Conservation (phyloP, 805 yeast genomes). For the Zygosaccharomyces kombuchaensis region DNA sequence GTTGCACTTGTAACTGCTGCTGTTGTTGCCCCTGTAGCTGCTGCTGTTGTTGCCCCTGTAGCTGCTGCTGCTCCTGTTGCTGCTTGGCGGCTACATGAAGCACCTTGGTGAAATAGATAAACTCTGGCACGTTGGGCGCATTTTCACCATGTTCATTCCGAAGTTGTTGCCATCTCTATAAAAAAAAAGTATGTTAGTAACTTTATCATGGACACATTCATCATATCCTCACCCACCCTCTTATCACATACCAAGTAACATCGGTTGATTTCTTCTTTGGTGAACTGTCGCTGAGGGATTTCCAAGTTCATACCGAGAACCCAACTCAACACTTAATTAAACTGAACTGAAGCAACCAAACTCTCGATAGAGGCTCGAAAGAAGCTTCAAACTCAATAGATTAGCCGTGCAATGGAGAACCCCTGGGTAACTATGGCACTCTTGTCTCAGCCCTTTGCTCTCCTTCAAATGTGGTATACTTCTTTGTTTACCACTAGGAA, state of each 20-base stretch:
- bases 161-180: slow-evolving; percentile 35
- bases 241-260: slow-evolving; percentile 27
- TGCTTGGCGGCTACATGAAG: slow-evolving; percentile 35
- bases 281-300: slow-evolving; percentile 31
- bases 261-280: slow-evolving; percentile 36
- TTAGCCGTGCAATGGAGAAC: background rate
- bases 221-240: background rate
- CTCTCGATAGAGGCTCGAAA: background rate
- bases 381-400: background rate
- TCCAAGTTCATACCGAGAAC: slow-evolving; percentile 22
- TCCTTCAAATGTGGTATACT: slow-evolving; percentile 3
- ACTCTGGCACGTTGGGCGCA: slow-evolving; percentile 34
- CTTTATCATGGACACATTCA: background rate
- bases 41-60: slow-evolving; percentile 18
- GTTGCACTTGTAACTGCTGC: slow-evolving; percentile 8
- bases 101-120: slow-evolving; percentile 34
- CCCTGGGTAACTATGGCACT: background rate
- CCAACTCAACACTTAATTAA: background rate
- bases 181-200: slow-evolving; percentile 8
- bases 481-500: slow-evolving; percentile 3
- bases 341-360: background rate
- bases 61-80: slow-evolving; percentile 30
- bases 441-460: slow-evolving; percentile 2
- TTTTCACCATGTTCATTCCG: slow-evolving; percentile 36
- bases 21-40: slow-evolving; percentile 16